Evolutionary conservation across 2,329 filamentous ascomycete genomes (phyloP), one percentile per base, ranked within the genome.

Genomic region (Phialophora tarda): DNA sequence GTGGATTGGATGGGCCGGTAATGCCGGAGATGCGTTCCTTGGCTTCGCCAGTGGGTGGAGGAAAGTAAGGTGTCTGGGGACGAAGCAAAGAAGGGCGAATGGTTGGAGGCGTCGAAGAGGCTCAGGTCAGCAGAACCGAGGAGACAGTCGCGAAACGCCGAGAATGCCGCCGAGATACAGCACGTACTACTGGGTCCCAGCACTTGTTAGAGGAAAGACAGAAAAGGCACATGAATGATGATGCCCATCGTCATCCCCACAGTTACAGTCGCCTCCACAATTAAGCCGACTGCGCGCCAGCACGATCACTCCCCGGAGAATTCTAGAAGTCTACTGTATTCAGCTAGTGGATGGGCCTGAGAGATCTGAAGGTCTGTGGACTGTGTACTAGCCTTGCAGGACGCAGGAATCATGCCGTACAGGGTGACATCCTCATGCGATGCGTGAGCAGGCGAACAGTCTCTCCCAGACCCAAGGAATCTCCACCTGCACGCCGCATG

Each of bases 91-190:
- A 34, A 12, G 32, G 32, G 32, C 14, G 6, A 38, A 38, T 17
- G 14, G 17, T 6, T 44, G 38, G 17, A 17, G 4, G 14, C 17
- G 6, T n/a, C 17, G 38, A 17, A 41, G 14, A 5, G 6, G 38
- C 14, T 41, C 38, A 17, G 17, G 38, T 41, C 38, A 17, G 38
- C 12, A 41, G 38, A 6, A 17, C 38, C 14, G 38, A 41, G 38
- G 38, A 21, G 17, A 7, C 14, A n/a, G 6, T 44, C 17, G 7
- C 17, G 6, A 44, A 34, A 55, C 24, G 62, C 65, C 65, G 65
- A 67, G 62, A 67, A 62, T 67, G 57, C 47, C 21, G 59, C 65
- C 65, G 65, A 57, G 24, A 34, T 12, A 1, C 26, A 26, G 26
- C 5, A 30, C 28, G 28, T 8, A 28, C 28, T 6, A 28, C 24